These are phyloP conservation scores for Coix lacrymajobi DNA, from an alignment of 176 grass and related monocot species.

Conservation along the genomic window DNA sequence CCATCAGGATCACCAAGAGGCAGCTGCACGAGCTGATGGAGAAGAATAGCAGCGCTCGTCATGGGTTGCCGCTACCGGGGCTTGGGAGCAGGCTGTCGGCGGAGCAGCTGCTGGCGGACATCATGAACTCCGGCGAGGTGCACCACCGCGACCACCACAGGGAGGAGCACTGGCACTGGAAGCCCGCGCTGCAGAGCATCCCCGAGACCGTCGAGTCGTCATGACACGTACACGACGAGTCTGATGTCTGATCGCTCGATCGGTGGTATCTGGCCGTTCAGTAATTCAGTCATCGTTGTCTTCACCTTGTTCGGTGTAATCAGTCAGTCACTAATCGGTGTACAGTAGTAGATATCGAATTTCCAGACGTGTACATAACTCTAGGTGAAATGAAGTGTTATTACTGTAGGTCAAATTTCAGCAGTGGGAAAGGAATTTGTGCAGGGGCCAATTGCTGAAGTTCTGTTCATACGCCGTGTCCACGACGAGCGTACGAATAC, in stretches of 20 bases:
- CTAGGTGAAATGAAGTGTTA: background rate
- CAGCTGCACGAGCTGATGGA: slow-evolving; percentile 60
- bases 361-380: background rate
- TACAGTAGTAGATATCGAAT: background rate
- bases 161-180: slow-evolving; percentile 57
- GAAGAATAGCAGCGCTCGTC: background rate
- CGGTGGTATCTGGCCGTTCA: background rate
- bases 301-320: background rate
- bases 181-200: slow-evolving; percentile 60
- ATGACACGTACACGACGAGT: background rate
- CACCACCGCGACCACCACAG: slow-evolving; percentile 16
- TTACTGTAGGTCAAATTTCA: background rate
- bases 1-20: slow-evolving; percentile 62
- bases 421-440: background rate
- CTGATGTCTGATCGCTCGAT: background rate
- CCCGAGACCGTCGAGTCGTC: slow-evolving; percentile 42
- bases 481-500: no score
- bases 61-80: background rate
- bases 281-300: background rate
- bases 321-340: background rate
- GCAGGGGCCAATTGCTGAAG: background rate
- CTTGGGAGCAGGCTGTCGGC: background rate
- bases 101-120: slow-evolving; percentile 50
- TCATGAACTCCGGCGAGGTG: slow-evolving; percentile 61
- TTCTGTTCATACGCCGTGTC: background rate